Base-by-base conservation (phyloP, 441 rosid genomes). In the Euphorbia neoarborescens region DNA sequence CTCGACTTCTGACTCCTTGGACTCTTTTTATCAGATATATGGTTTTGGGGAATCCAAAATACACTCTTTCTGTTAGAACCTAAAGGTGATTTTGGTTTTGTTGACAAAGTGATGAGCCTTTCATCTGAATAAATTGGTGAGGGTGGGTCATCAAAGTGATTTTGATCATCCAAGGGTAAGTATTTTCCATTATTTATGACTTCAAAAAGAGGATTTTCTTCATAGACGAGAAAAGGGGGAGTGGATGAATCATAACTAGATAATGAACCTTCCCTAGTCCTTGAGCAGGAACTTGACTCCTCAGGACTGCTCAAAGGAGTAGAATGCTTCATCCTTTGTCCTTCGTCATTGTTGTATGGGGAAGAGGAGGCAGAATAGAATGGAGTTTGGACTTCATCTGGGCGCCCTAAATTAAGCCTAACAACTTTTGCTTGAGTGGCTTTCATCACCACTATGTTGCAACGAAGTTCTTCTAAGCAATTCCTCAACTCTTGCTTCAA, bases 271-370 rank as follows among this genome's bases (percentile, higher is more conserved):
- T 75, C 84, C 74, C 65, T 67, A 64, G 58, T 79, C 82, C 79
- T 84, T 44, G 88, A 77, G 66, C 58, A 50, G 22, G 83, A 81
- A 66, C 81, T 79, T 28, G 84, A 68, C 53, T 79, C 81, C 72
- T 89, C 94, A 35, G 94, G 91, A 71, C 94, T 89, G 77, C 84
- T 85, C 30, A 80, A 78, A 7, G 94, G 94, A 62, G 94, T 89
- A 71, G 84, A 84, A 73, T 89, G 85, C 75, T 83, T 89, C 75
- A 79, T 74, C 69, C 79, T 69, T 64, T 77, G 81, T 62, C 78
- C 82, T 65, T 57, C 77, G 44, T 40, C 59, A 64, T 81, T 83
- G 75, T 44, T 60, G 8, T 60, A 80, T 15, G 89, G 91, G 57
- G 94, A 81, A 72, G 87, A 71, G 68, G 87, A 75, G 50, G 88